Conservation (phyloP, 2,329 filamentous ascomycete genomes). For the Botryotinia narcissicola region DNA sequence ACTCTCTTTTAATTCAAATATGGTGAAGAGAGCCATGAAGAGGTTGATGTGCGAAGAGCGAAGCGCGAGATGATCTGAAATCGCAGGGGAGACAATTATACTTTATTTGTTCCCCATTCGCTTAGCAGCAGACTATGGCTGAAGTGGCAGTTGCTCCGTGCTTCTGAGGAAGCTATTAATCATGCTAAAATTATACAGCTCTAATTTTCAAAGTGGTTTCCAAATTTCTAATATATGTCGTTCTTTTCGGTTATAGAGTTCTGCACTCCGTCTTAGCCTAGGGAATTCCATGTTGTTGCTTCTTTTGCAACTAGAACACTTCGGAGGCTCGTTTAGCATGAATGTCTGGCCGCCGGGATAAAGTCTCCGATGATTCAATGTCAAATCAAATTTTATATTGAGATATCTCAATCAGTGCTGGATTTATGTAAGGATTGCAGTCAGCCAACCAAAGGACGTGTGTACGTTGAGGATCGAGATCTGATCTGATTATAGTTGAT, state of each 20-base stretch:
- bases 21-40: neutral
- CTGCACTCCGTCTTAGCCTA: neutral
- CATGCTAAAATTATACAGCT: constrained; percentile 13
- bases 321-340: neutral
- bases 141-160: constrained; percentile 15
- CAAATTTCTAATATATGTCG: neutral
- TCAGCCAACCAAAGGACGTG: neutral
- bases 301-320: neutral
- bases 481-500: neutral
- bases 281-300: neutral
- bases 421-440: neutral
- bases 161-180: neutral
- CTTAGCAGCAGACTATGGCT: constrained; percentile 14
- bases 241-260: constrained; percentile 1
- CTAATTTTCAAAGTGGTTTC: neutral
- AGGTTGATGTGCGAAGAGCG: constrained; percentile 1
- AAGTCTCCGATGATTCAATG: neutral
- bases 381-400: neutral
- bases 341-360: neutral
- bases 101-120: constrained; percentile 16
- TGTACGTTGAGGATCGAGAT: neutral
- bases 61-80: constrained; percentile 10
- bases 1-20: constrained; percentile 11
- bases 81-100: constrained; percentile 9
- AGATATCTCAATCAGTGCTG: neutral